Base-by-base conservation (phyloP, 179 eudicot genomes). In the Heliamphora pulchella region DNA sequence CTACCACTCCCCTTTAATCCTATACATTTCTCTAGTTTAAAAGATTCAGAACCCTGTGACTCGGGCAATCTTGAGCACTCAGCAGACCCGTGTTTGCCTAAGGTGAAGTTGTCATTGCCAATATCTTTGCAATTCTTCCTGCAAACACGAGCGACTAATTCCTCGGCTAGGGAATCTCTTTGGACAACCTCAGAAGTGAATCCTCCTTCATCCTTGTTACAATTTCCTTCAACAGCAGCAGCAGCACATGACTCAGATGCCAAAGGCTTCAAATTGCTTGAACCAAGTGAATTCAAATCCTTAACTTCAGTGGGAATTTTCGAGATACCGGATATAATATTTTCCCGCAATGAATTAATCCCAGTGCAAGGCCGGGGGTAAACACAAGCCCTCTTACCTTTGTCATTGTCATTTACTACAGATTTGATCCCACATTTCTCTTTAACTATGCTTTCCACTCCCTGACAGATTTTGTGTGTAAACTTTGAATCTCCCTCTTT, bases 1-100 rank as follows among this genome's bases (percentile, higher is more conserved):
- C 82, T 71, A 51, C 82, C 87, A 83, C 87, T 90, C 39, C 82
- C 86, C 74, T 83, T 85, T 15, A 79, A 76, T 43, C 81, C 79
- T 0, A 77, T 83, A 80, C 91, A 89, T 83, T 83, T 89, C 77
- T 83, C 90, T 15, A 88, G 64, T 39, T 81, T 89, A 85, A 87
- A 84, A n/a, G 89, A 82, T 78, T 80, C 85, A 43, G 84, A 85
- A 61, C 85, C 89, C 75, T 82, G 86, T 3, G 88, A 80, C 65
- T 82, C 88, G 0, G 79, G 81, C 61, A 84, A 62, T 76, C 78
- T 80, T 8, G 87, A 74, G 78, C 81, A 71, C 73, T 84, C 91
- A 75, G 31, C 71, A 2, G 85, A 81, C 55, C 85, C 87, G 51
- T 78, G 72, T 75, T 80, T 87, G 50, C 88, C 84, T 48, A 59